Evolutionary conservation across 345 rosid species (phyloP).

Genomic region (Raphanus sativus): DNA sequence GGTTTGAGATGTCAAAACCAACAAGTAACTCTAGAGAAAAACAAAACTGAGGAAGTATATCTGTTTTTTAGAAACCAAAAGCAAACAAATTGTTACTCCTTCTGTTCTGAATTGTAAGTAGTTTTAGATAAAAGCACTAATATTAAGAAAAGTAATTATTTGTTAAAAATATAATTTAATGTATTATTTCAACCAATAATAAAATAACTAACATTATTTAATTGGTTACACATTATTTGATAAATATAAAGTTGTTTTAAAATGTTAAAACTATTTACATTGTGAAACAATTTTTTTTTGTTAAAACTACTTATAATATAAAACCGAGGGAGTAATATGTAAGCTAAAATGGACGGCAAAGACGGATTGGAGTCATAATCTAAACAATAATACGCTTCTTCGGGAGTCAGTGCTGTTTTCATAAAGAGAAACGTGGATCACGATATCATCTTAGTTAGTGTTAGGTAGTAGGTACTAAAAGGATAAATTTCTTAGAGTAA

Average conservation of each 20-base stretch:
- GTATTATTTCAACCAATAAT: no score
- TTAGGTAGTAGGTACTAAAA: slow-evolving; percentile 9
- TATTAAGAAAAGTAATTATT: no score
- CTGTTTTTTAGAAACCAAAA: not conserved
- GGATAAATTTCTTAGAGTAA: not conserved
- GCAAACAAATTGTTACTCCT: not conserved
- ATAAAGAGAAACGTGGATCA: slow-evolving; percentile 4
- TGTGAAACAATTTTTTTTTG: no score
- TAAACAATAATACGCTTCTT: not conserved
- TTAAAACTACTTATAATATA: no score
- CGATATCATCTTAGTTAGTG: not conserved
- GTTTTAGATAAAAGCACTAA: no score
- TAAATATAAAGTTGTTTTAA: no score
- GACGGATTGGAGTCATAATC: slow-evolving; percentile 4
- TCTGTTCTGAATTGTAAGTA: no score
- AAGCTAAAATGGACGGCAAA: not conserved
- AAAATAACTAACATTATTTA: no score
- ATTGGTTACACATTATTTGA: no score
- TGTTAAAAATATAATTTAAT: no score
- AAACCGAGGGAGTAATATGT: not conserved
- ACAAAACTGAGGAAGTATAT: not conserved
- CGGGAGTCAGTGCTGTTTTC: not conserved
- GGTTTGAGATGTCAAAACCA: slow-evolving; percentile 19
- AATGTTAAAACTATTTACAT: no score
- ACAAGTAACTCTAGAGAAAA: slow-evolving; percentile 1